Evolutionary conservation across 352 stramenopile species (phyloP), one percentile per base, ranked within the genome.

Genomic region (Blastocystis sp.): DNA sequence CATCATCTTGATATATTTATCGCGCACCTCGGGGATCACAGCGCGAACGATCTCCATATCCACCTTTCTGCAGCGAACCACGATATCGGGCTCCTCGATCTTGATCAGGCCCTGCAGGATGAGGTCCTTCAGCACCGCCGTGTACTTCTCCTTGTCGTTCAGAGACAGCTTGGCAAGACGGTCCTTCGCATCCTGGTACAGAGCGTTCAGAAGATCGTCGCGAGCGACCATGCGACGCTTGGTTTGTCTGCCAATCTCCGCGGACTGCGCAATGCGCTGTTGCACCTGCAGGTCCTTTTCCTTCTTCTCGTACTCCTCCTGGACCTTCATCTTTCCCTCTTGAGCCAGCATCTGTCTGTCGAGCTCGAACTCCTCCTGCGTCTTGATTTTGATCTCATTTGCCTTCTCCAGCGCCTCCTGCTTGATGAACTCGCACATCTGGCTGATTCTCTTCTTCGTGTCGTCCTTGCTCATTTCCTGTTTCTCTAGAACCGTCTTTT

Each of bases 391-490:
- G 90, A 98, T 98, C 92, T 98, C 96, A 88, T 98, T 98, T 76
- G 95, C 95, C 92, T 98, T 99, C 92, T 99, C 96, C 88, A 98
- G 95, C 64, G 96, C 96, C 92, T 99, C 96, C 92, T 98, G 96
- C 89, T 98, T 93, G 91, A 99, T 99, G 92, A 99, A 99, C 90
- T 98, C 98, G 89, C 96, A 94, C 94, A 97, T 97, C 91, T 97
- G 94, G 89, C 95, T 94, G 91, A 97, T 97, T 91, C 94, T 92
- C 82, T 92, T 92, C 91, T 95, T 91, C 71, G 92, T 92, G 91
- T 95, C 93, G 78, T 89, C 92, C 66, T 91, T 91, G 90, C 93
- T 95, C 93, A 95, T 95, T 71, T 34, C 28, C 28, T 34, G 28
- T 34, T 34, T 34, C 28, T 34, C 28, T 34, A 34, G 28, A 34